phyloP scores from a whole-genome alignment of 805 yeast genomes.

The Tetrapisispora pingtungensis region DNA sequence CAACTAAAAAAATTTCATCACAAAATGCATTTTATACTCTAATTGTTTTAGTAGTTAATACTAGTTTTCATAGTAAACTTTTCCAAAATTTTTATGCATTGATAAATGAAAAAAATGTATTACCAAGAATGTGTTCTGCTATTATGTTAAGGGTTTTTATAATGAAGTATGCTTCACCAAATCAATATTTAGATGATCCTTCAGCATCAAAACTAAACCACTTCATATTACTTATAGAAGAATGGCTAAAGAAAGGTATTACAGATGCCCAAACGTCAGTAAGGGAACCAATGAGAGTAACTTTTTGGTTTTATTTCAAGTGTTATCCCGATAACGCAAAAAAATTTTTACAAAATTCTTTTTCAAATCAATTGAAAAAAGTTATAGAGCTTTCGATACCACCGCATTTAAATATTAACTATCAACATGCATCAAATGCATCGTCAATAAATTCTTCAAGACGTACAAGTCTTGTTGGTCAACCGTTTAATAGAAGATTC shows the following conservation, averaged over 20 bases:
- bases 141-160: constrained; percentile 59
- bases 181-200: neutral
- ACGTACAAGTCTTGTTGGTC: constrained; percentile 25
- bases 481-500: constrained; percentile 11
- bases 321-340: constrained; percentile 46
- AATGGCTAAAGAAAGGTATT: constrained; percentile 48
- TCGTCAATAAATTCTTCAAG: constrained; percentile 35
- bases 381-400: constrained; percentile 58
- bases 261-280: constrained; percentile 74
- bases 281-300: constrained; percentile 59
- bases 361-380: constrained; percentile 31
- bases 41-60: constrained; percentile 44
- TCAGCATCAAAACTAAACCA: constrained; percentile 25
- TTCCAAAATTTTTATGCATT: constrained; percentile 42
- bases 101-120: constrained; percentile 57
- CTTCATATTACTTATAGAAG: constrained; percentile 31
- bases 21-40: constrained; percentile 30
- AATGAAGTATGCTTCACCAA: constrained; percentile 35
- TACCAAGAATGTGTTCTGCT: constrained; percentile 60
- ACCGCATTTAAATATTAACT: constrained; percentile 18
- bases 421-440: constrained; percentile 8
- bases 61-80: constrained; percentile 40
- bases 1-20: constrained; percentile 32
- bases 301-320: constrained; percentile 61
- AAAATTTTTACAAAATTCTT: constrained; percentile 23